Conservation (phyloP, 495 filamentous ascomycete species). For the Daldinia caldariorum region DNA sequence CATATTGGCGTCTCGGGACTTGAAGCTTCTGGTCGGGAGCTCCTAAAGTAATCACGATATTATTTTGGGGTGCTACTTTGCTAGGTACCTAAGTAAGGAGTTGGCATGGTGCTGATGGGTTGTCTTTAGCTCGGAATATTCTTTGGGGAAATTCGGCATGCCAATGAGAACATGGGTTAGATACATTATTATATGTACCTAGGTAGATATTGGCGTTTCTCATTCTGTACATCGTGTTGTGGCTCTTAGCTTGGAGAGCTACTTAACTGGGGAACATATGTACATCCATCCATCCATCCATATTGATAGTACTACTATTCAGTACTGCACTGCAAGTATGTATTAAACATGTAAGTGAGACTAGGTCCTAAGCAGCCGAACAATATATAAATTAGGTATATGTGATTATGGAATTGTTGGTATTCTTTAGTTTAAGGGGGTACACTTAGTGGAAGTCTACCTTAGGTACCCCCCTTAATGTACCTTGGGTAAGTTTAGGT, state of each 20-base stretch:
- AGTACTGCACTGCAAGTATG: neutral
- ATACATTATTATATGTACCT: neutral
- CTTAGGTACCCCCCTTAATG: neutral
- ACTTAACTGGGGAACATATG: neutral
- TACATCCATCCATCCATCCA: neutral
- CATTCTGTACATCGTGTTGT: constrained; percentile 13
- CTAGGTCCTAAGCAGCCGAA: neutral
- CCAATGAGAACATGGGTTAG: constrained; percentile 16
- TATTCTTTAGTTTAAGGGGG: neutral
- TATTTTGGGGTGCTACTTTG: constrained; percentile 17
- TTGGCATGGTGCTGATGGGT: neutral
- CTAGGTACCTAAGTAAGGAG: neutral
- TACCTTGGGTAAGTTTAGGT: constrained; percentile 10
- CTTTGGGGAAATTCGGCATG: neutral
- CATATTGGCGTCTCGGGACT: constrained; percentile 35
- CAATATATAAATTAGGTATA: too few species aligned
- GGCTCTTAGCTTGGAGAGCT: constrained; percentile 6
- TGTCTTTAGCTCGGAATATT: constrained; percentile 15
- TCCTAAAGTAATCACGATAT: constrained; percentile 10
- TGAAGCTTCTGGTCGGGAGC: constrained; percentile 17
- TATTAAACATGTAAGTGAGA: neutral
- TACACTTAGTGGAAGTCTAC: neutral
- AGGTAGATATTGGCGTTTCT: constrained; percentile 15
- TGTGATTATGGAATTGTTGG: neutral
- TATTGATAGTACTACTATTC: neutral